A percentile compares a stretch with the other conserved stretches of the same genome.
phyloP scores from a whole-genome alignment of 2,329 filamentous ascomycete species.

The Ascocoryne sarcoides region DNA sequence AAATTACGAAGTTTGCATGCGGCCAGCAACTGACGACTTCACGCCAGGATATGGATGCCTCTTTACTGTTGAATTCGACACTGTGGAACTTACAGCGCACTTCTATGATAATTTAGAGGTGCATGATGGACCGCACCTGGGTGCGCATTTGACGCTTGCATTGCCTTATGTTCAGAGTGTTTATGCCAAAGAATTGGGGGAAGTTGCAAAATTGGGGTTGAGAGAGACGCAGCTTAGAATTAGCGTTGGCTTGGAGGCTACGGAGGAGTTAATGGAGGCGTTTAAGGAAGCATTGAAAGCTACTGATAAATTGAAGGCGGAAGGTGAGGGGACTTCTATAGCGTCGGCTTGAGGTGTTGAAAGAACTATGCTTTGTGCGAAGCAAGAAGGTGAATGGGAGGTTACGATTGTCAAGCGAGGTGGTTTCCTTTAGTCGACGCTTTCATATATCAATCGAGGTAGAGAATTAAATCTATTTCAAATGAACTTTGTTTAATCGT shows the following conservation, averaged over 20 bases:
- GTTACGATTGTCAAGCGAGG: too few relatives aligned
- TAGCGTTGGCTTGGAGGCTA: slow-evolving; percentile 17
- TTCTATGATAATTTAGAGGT: slow-evolving; percentile 44
- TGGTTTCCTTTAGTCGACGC: too few relatives aligned
- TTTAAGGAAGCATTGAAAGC: slow-evolving; percentile 16
- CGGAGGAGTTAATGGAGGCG: slow-evolving; percentile 11
- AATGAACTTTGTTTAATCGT: too few relatives aligned
- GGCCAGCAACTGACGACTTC: slow-evolving; percentile 34
- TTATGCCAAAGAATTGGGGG: slow-evolving; percentile 16
- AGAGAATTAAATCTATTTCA: too few relatives aligned
- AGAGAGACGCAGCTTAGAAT: slow-evolving; percentile 16
- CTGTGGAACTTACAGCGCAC: slow-evolving; percentile 31
- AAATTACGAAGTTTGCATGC: slow-evolving; percentile 24
- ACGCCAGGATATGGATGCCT: slow-evolving; percentile 48
- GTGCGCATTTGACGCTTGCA: slow-evolving; percentile 42
- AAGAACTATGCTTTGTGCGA: too few relatives aligned
- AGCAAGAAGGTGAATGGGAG: too few relatives aligned
- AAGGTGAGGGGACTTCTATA: neutral
- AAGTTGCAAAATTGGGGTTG: slow-evolving; percentile 9
- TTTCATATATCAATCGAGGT: too few relatives aligned
- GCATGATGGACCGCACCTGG: slow-evolving; percentile 45
- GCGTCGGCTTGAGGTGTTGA: too few relatives aligned
- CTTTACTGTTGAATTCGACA: slow-evolving; percentile 41
- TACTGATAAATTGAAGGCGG: slow-evolving; percentile 7
- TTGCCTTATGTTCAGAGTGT: slow-evolving; percentile 24